Conservation (phyloP, 768 basidiomycete genomes). For the Mycena maculata region DNA sequence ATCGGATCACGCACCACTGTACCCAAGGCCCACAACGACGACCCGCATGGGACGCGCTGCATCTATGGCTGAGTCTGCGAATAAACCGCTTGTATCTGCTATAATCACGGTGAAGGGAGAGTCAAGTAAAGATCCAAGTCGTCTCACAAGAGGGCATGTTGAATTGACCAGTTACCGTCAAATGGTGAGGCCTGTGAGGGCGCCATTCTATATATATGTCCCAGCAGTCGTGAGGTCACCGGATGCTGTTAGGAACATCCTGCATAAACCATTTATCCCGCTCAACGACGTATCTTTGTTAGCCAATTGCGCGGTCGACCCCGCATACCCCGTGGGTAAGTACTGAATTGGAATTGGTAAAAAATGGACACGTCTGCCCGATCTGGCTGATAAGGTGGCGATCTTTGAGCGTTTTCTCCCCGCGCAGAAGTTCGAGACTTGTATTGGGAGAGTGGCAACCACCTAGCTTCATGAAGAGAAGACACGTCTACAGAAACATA, state of each 20-base stretch:
- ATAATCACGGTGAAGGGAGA: background rate
- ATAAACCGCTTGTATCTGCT: slow-evolving; percentile 2
- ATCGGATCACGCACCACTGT: slow-evolving; percentile 54
- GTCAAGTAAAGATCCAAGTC: background rate
- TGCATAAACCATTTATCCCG: background rate
- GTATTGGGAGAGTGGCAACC: too few relatives aligned
- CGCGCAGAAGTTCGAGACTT: too few relatives aligned
- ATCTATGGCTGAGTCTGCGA: slow-evolving; percentile 52
- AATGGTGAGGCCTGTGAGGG: background rate
- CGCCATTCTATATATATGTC: background rate
- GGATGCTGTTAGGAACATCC: background rate
- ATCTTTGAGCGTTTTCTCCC: too few relatives aligned
- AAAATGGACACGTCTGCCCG: too few relatives aligned
- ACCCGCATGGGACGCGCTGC: slow-evolving; percentile 66
- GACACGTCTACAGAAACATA: too few relatives aligned
- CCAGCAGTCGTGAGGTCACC: background rate
- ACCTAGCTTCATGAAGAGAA: too few relatives aligned
- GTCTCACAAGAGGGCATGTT: slow-evolving; percentile 10
- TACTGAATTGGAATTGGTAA: too few relatives aligned
- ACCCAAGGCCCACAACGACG: slow-evolving; percentile 68
- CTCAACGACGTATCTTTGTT: background rate
- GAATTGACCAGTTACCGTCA: too few relatives aligned
- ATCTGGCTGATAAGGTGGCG: too few relatives aligned
- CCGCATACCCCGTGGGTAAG: too few relatives aligned
- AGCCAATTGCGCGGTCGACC: too few relatives aligned